Conservation (phyloP, 1,284 basidiomycete species). For the Pseudozyma thailandica region DNA sequence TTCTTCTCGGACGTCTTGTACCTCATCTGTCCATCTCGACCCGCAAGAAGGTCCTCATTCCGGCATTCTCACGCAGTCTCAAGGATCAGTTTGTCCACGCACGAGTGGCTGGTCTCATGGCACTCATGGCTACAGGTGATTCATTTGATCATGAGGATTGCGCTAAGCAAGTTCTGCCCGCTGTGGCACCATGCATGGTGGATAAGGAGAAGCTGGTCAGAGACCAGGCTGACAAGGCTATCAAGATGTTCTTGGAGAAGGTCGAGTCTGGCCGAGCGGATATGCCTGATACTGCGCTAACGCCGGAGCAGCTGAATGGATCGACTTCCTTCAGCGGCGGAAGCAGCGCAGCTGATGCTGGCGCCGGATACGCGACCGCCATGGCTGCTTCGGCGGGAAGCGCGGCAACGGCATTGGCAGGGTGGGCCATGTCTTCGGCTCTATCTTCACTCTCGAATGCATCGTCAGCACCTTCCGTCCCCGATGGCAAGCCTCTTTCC, state of each 20-base stretch:
- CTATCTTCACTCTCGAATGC: conserved; percentile 44
- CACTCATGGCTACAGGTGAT: conserved; percentile 92
- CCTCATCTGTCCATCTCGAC: conserved; percentile 86
- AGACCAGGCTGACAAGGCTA: conserved; percentile 57
- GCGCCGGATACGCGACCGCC: conserved; percentile 27
- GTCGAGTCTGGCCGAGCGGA: conserved; percentile 40
- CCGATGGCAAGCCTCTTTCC: conserved; percentile 25
- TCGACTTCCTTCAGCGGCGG: conserved; percentile 23
- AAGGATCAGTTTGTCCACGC: conserved; percentile 94
- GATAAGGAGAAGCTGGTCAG: conserved; percentile 63
- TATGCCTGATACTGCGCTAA: conserved; percentile 55
- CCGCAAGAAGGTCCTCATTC: conserved; percentile 92
- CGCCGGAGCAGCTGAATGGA: conserved; percentile 37
- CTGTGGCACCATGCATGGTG: conserved; percentile 60
- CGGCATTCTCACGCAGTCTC: conserved; percentile 89
- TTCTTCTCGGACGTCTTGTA: conserved; percentile 89
- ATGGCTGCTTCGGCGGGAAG: conserved; percentile 58
- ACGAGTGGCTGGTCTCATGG: conserved; percentile 92
- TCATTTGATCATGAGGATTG: conserved; percentile 74
- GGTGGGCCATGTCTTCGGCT: conserved; percentile 60
- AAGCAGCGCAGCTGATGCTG: conserved; percentile 9
- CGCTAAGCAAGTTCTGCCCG: conserved; percentile 56
- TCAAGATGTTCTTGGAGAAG: conserved; percentile 58
- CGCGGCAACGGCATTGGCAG: conserved; percentile 59
- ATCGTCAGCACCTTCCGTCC: conserved; percentile 23